Conservation (phyloP, 805 yeast genomes). For the Cyberlindnera lachancei region DNA sequence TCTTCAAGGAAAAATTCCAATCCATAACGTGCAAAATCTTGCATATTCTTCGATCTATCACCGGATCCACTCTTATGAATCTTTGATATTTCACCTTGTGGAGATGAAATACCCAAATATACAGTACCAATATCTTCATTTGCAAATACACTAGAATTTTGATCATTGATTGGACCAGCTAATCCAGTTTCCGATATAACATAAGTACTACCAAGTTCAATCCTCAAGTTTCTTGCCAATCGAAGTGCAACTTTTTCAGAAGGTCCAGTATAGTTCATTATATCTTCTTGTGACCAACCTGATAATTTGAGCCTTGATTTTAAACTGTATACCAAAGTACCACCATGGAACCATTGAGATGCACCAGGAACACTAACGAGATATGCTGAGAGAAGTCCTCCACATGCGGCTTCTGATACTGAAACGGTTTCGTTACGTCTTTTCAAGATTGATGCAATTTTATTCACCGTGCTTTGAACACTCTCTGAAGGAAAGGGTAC, state of each 20-base stretch:
- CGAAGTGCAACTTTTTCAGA: constrained; percentile 66
- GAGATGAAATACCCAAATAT: constrained; percentile 64
- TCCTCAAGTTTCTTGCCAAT: constrained; percentile 69
- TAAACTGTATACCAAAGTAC: constrained; percentile 71
- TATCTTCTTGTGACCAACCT: constrained; percentile 74
- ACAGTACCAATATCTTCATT: constrained; percentile 53
- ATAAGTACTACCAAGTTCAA: constrained; percentile 78
- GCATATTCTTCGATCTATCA: constrained; percentile 67
- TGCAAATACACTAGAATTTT: constrained; percentile 25
- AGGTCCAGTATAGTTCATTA: constrained; percentile 72
- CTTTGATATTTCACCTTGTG: constrained; percentile 44
- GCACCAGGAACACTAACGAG: constrained; percentile 83
- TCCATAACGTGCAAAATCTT: constrained; percentile 62
- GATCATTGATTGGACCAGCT: constrained; percentile 61
- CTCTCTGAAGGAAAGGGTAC: constrained; percentile 65
- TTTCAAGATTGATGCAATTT: constrained; percentile 51
- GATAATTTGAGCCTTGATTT: constrained; percentile 65
- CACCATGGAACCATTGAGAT: constrained; percentile 75
- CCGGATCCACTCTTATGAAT: constrained; percentile 35
- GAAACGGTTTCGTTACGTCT: constrained; percentile 58
- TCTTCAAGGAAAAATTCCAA: constrained; percentile 50
- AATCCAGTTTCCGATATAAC: constrained; percentile 82
- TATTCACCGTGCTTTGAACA: constrained; percentile 39
- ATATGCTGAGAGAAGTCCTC: constrained; percentile 77
- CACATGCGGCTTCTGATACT: constrained; percentile 85